These are phyloP conservation scores for Cymodocea nodosa DNA, from an alignment of 116 monocot species.

Conservation along the genomic window DNA sequence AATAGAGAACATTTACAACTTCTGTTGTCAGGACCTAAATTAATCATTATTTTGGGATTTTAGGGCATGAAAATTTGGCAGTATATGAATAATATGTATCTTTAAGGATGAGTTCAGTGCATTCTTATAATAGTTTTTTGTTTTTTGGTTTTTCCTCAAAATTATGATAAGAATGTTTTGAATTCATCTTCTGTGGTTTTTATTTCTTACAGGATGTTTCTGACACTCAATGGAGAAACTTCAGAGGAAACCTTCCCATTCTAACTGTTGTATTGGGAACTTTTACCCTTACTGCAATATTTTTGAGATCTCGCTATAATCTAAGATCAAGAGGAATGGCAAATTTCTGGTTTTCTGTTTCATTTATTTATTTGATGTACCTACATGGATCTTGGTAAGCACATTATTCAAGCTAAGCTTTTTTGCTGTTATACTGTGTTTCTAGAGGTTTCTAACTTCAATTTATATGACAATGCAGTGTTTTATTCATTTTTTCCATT, in stretches of 20 bases:
- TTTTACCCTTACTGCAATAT: slow-evolving; percentile 45
- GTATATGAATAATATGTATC: too few species aligned
- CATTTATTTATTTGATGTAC: slow-evolving; percentile 62
- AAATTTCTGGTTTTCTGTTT: slow-evolving; percentile 53
- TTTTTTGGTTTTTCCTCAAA: too few species aligned
- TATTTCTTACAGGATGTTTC: slow-evolving; percentile 52
- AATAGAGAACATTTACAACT: too few species aligned
- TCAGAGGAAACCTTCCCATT: slow-evolving; percentile 70
- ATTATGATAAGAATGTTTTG: too few species aligned
- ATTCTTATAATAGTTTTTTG: too few species aligned
- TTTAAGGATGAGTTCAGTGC: too few species aligned
- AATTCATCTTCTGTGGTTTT: not conserved
- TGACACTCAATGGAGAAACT: slow-evolving; percentile 94
- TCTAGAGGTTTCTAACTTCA: not conserved
- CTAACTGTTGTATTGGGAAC: slow-evolving; percentile 57
- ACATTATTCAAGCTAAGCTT: not conserved
- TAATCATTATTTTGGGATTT: too few species aligned
- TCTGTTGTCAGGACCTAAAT: too few species aligned
- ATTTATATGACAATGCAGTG: slow-evolving; percentile 38
- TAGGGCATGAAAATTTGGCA: too few species aligned
- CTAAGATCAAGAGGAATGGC: slow-evolving; percentile 66
- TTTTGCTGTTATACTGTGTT: not conserved
- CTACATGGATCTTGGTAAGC: slow-evolving; percentile 92
- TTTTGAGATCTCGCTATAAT: slow-evolving; percentile 26
- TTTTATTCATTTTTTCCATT: slow-evolving; percentile 59